Evolutionary conservation across 169 alveolate species (phyloP), one percentile per base, ranked within the genome.

Genomic region (Plasmodium malariae): DNA sequence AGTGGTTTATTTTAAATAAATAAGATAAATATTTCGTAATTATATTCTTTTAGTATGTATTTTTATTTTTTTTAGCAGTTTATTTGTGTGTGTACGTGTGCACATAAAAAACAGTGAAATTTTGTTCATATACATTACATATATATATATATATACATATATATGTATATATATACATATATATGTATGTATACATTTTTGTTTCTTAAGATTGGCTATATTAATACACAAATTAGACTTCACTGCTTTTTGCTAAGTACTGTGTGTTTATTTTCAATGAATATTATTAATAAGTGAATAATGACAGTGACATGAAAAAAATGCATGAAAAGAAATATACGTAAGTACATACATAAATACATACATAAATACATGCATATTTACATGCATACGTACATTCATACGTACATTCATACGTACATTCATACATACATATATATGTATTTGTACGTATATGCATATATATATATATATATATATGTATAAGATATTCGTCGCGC

Each of bases 21-120:
- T 30, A 63, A 34, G 11, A 30, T 19, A 40, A 28, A 48, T 67
- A 57, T 74, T 59, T 40, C 26, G 24, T 62, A 28, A 30, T 30
- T 14, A 62, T 74, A 65, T 36, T n/a, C n/a, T n/a, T n/a, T 28
- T 74, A 40, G 5, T 43, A 6, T 24, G 28, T 60, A 24, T 60
- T 74, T 74, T 60, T 21, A 48, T 37, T 30, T 21, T 19, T 28
- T 69, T 72, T 60, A 32, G 19, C 69, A 36, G 71, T 43, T 54
- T 43, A 34, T 45, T 49, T 60, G 88, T 74, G 74, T 28, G 74
- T 74, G 48, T 43, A 28, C 45, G 72, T 60, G 74, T 51, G 74
- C 76, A 74, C 48, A 60, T 28, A 74, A 74, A 72, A 60, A 17
- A 21, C 62, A 60, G 45, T 5, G 74, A 28, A 74, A 24, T 24